phyloP scores from a whole-genome alignment of 2,329 filamentous ascomycete genomes.

The Botrytis fragariae region DNA sequence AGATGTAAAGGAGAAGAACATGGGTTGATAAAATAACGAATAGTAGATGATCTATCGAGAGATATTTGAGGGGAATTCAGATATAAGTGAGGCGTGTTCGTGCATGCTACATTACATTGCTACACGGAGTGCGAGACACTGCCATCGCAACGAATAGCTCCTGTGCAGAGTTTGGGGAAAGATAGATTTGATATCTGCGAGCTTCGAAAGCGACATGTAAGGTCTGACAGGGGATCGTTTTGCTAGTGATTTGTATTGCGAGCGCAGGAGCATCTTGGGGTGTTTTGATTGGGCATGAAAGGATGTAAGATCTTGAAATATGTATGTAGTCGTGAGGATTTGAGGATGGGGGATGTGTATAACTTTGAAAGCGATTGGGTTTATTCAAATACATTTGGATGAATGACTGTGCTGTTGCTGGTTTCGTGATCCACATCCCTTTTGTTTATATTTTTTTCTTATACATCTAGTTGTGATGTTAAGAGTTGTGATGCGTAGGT shows the following conservation, averaged over 20 bases:
- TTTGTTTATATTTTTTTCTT: neutral
- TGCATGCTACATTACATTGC: neutral
- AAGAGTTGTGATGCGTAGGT: neutral
- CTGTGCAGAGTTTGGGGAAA: neutral
- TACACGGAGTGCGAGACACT: neutral
- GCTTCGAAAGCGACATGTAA: neutral
- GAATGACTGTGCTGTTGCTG: neutral
- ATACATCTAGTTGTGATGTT: rapidly evolving
- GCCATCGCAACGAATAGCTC: neutral
- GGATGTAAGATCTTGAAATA: neutral
- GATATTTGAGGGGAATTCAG: neutral
- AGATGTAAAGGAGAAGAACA: neutral
- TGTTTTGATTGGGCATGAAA: neutral
- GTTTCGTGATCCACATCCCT: neutral
- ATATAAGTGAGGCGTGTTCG: rapidly evolving
- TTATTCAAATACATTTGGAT: neutral
- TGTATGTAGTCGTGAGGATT: neutral
- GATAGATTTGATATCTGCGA: neutral
- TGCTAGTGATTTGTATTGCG: neutral
- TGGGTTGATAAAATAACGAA: neutral
- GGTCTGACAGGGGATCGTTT: neutral
- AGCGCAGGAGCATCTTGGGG: neutral
- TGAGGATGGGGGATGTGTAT: neutral
- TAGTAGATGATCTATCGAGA: neutral
- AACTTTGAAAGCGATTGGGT: neutral